These are phyloP conservation scores for Rubia balearica DNA, from an alignment of 305 asterid species.

Conservation along the genomic window DNA sequence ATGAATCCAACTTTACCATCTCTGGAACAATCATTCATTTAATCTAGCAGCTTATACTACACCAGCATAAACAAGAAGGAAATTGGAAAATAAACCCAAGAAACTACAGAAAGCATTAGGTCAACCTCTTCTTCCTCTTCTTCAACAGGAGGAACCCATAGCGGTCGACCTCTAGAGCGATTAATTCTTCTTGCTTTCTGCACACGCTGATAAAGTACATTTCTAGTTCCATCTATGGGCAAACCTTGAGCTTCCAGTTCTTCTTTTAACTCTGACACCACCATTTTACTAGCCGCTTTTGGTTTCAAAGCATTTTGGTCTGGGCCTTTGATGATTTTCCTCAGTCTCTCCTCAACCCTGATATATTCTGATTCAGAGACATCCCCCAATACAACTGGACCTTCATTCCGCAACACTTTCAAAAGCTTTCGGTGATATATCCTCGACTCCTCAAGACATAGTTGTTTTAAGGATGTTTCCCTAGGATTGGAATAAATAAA, in stretches of 20 bases:
- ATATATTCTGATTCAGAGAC: constrained; percentile 69
- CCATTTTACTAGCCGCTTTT: constrained; percentile 97
- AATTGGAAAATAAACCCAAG: neutral
- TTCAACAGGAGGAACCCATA: constrained; percentile 97
- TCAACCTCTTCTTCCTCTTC: constrained; percentile 97
- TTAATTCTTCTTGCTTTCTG: constrained; percentile 99
- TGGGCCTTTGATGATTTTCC: constrained; percentile 83
- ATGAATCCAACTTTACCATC: neutral
- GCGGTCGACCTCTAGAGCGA: constrained; percentile 96
- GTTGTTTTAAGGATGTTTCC: constrained; percentile 93
- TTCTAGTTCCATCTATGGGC: constrained; percentile 96
- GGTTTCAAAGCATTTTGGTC: constrained; percentile 83
- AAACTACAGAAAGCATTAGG: constrained; percentile 11
- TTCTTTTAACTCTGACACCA: constrained; percentile 87
- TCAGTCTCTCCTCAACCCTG: constrained; percentile 86
- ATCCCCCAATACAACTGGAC: constrained; percentile 71
- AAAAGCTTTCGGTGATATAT: constrained; percentile 79
- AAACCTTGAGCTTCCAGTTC: constrained; percentile 97
- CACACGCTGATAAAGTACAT: constrained; percentile 96
- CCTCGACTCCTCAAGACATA: constrained; percentile 85
- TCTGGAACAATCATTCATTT: neutral
- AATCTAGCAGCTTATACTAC: neutral
- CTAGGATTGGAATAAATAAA: constrained; percentile 75
- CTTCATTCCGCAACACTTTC: constrained; percentile 73
- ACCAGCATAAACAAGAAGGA: constrained; percentile 2